Evolutionary conservation across 345 rosid species (phyloP).

Genomic region (Eucalyptus fibrosa): DNA sequence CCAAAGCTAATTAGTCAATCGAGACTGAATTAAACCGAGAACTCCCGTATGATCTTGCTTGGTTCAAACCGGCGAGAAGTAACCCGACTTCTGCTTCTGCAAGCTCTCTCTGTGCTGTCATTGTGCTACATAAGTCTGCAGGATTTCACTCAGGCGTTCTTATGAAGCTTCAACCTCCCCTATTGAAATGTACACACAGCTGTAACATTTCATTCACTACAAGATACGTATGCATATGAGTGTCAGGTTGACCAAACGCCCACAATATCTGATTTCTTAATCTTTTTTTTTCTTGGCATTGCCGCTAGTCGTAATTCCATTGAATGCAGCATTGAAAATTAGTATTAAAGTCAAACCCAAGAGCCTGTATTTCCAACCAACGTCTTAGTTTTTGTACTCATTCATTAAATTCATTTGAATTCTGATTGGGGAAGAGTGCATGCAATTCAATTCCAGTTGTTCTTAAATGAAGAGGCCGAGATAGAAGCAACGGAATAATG

Average conservation of each 20-base stretch:
- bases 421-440: background rate
- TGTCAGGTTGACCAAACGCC: background rate
- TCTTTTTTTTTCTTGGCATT: background rate
- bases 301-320: background rate
- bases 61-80: background rate
- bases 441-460: background rate
- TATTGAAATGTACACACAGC: background rate
- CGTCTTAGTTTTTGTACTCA: background rate
- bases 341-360: background rate
- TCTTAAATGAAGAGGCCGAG: background rate
- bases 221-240: background rate
- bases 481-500: background rate
- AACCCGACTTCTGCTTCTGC: background rate
- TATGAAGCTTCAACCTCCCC: background rate
- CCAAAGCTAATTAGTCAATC: background rate
- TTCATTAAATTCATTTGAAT: background rate
- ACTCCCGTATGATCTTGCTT: background rate
- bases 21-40: background rate
- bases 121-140: background rate
- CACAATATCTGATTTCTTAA: background rate
- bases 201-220: background rate
- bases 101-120: background rate
- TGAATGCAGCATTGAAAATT: background rate
- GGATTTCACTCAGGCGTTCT: background rate
- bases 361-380: background rate